These are phyloP conservation scores for Wilhelminamyces savonicus DNA, from an alignment of 805 yeast genomes.

Conservation along the genomic window DNA sequence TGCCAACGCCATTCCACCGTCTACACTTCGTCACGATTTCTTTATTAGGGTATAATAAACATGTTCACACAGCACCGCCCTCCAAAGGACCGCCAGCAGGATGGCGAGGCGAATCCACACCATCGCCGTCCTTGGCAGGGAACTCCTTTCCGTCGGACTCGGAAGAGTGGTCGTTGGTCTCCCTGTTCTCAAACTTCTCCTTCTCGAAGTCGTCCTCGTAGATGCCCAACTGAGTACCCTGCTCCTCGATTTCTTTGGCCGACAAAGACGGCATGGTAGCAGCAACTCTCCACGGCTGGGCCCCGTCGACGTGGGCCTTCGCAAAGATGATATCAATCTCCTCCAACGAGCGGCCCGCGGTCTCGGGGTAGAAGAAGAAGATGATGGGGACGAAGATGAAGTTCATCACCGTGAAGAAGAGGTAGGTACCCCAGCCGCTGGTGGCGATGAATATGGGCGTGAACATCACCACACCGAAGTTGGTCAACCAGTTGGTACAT, in stretches of 20 bases:
- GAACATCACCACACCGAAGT: constrained; percentile 42
- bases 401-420: constrained; percentile 36
- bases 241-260: constrained; percentile 52
- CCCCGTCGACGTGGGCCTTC: constrained; percentile 51
- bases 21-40: too few species aligned
- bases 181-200: constrained; percentile 26
- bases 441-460: constrained; percentile 35
- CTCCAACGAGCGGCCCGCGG: constrained; percentile 40
- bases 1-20: too few species aligned
- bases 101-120: too few species aligned
- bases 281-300: constrained; percentile 60
- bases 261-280: constrained; percentile 53
- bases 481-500: constrained; percentile 40
- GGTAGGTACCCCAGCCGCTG: constrained; percentile 36
- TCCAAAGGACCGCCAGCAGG: too few species aligned
- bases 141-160: too few species aligned
- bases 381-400: constrained; percentile 34
- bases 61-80: too few species aligned
- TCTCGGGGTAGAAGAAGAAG: constrained; percentile 41
- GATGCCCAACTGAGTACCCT: constrained; percentile 54
- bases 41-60: too few species aligned
- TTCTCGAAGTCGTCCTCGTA: constrained; percentile 39
- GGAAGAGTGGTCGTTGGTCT: constrained; percentile 13
- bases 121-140: too few species aligned
- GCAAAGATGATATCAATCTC: constrained; percentile 56